These are phyloP conservation scores for Rhizophora mangle DNA, from an alignment of 345 rosid species.

Conservation along the genomic window DNA sequence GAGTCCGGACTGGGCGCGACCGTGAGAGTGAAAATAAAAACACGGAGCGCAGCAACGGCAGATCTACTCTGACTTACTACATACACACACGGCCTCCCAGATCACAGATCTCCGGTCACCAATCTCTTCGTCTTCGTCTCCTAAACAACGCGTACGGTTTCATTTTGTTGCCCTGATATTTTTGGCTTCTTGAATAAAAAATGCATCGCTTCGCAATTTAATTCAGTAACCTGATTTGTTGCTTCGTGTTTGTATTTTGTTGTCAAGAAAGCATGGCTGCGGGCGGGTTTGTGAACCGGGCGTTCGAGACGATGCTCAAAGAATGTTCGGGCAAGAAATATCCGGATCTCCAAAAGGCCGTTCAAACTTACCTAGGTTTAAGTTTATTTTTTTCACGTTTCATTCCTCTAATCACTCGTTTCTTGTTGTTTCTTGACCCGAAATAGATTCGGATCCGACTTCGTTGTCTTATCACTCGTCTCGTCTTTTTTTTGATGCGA, in stretches of 20 bases:
- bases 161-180: too few relatives aligned
- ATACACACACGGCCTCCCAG: too few relatives aligned
- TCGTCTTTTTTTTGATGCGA: too few relatives aligned
- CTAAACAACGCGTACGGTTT: background rate
- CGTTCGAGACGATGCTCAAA: conserved; percentile 93
- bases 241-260: background rate
- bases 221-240: background rate
- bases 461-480: too few relatives aligned
- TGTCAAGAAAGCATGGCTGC: conserved; percentile 51
- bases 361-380: conserved; percentile 73
- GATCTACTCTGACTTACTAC: too few relatives aligned
- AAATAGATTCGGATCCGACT: background rate
- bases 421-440: background rate
- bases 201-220: too few relatives aligned
- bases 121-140: background rate
- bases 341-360: conserved; percentile 83
- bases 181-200: background rate
- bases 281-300: conserved; percentile 88
- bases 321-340: conserved; percentile 79
- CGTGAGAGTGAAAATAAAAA: too few relatives aligned
- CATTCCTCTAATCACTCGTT: background rate
- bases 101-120: too few relatives aligned
- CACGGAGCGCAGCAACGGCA: too few relatives aligned
- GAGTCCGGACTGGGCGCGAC: too few relatives aligned
- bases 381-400: background rate